Percentiles rank a stretch among this genome's conserved stretches.
phyloP scores from a whole-genome alignment of 805 yeast genomes.

The Blastobotrys parvus region DNA sequence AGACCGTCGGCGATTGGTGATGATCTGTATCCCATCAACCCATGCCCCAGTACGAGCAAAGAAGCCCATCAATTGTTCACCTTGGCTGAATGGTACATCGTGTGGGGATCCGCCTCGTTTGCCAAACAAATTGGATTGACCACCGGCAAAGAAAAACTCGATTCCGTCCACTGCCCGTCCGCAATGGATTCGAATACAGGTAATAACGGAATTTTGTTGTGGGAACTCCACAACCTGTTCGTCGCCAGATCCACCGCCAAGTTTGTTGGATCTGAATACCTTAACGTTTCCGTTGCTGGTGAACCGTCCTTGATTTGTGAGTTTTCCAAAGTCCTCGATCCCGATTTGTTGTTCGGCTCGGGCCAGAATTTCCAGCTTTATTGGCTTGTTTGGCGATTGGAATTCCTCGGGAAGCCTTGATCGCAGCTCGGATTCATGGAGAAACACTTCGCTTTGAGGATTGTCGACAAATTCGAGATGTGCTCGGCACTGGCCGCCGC shows the following conservation, averaged over 20 bases:
- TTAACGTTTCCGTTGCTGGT: slow-evolving; percentile 4
- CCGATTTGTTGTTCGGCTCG: slow-evolving; percentile 52
- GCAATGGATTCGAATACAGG: slow-evolving; percentile 55
- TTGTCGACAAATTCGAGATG: slow-evolving; percentile 60
- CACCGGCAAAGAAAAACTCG: slow-evolving; percentile 36
- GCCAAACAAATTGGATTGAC: slow-evolving; percentile 27
- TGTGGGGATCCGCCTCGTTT: slow-evolving; percentile 33
- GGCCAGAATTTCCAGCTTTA: slow-evolving; percentile 46
- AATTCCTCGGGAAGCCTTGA: slow-evolving; percentile 27
- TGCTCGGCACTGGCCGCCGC: slow-evolving; percentile 46
- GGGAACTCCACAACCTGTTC: slow-evolving; percentile 23
- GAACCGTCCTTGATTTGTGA: slow-evolving; percentile 3
- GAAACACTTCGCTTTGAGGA: slow-evolving; percentile 41
- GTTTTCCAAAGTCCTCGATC: slow-evolving; percentile 42
- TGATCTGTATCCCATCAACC: slow-evolving; percentile 80
- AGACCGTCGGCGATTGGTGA: slow-evolving; percentile 38
- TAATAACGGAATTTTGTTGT: slow-evolving; percentile 22
- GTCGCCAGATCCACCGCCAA: slow-evolving; percentile 24
- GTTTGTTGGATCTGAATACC: slow-evolving; percentile 12
- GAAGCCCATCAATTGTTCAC: slow-evolving; percentile 55
- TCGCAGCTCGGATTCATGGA: slow-evolving; percentile 43
- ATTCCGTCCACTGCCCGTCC: slow-evolving; percentile 83
- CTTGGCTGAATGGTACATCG: slow-evolving; percentile 43
- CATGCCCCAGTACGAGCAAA: slow-evolving; percentile 71
- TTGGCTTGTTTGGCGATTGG: slow-evolving; percentile 29